Conservation (phyloP, 768 basidiomycete genomes). For the Collybia nuda region DNA sequence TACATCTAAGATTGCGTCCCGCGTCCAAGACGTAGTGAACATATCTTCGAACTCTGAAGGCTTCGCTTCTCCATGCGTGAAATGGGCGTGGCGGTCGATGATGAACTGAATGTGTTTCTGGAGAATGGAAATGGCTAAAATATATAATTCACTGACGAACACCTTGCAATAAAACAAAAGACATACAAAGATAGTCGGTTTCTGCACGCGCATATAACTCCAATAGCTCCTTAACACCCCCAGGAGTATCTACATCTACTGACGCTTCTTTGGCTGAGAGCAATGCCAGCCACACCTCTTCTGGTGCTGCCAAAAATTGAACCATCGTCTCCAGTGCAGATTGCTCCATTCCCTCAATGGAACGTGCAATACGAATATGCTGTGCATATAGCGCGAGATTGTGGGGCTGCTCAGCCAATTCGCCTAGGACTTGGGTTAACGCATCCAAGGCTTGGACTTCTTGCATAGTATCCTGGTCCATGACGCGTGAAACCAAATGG, state of each 20-base stretch:
- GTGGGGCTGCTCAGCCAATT: slow-evolving; percentile 58
- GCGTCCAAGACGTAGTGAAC: slow-evolving; percentile 66
- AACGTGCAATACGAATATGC: slow-evolving; percentile 62
- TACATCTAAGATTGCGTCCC: slow-evolving; percentile 50
- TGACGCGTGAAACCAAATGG: not conserved
- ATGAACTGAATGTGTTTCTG: slow-evolving; percentile 68
- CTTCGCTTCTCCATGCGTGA: slow-evolving; percentile 36
- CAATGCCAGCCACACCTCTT: slow-evolving; percentile 75
- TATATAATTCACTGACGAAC: slow-evolving; percentile 1
- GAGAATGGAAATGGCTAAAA: slow-evolving; percentile 72
- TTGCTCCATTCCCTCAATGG: slow-evolving; percentile 52
- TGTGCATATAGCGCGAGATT: slow-evolving; percentile 64
- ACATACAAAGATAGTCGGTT: slow-evolving; percentile 78
- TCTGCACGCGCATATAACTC: slow-evolving; percentile 66
- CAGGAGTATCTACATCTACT: slow-evolving; percentile 49
- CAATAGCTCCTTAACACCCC: slow-evolving; percentile 56
- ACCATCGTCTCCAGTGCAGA: slow-evolving; percentile 68
- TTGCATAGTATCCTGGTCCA: slow-evolving; percentile 1
- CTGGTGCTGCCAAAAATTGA: slow-evolving; percentile 59
- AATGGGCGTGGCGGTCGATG: slow-evolving; percentile 38
- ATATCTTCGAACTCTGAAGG: slow-evolving; percentile 54
- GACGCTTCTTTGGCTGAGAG: slow-evolving; percentile 52
- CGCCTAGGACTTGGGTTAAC: slow-evolving; percentile 56
- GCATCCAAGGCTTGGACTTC: slow-evolving; percentile 48
- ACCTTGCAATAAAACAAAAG: not conserved